These are phyloP conservation scores for Tuctoria greenei DNA, from an alignment of 176 grass and related monocot genomes.

Conservation along the genomic window DNA sequence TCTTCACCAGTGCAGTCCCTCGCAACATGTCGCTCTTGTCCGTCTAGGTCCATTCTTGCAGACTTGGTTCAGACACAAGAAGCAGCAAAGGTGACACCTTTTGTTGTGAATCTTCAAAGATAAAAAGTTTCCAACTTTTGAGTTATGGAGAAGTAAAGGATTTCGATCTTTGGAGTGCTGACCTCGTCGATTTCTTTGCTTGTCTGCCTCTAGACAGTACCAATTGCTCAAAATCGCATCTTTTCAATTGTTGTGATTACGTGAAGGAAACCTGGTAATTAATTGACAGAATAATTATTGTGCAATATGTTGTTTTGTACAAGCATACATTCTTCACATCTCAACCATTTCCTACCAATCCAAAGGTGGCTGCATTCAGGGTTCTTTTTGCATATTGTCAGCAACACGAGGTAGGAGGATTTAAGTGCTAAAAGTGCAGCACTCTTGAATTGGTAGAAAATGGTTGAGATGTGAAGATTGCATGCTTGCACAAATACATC, in stretches of 20 bases:
- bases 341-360: no score
- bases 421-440: no score
- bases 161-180: slow-evolving; percentile 29
- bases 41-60: slow-evolving; percentile 20
- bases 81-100: slow-evolving; percentile 18
- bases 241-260: slow-evolving; percentile 7
- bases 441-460: no score
- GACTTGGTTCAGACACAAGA: slow-evolving; percentile 12
- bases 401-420: no score
- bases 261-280: slow-evolving; percentile 19
- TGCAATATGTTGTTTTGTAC: no score
- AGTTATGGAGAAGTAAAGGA: background rate
- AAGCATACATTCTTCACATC: no score
- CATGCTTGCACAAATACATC: no score
- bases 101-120: background rate
- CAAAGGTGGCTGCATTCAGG: no score
- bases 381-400: no score
- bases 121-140: background rate
- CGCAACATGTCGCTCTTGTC: background rate
- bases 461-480: no score
- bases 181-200: background rate
- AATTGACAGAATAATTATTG: no score
- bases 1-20: slow-evolving; percentile 11
- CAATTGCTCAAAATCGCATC: slow-evolving; percentile 17
- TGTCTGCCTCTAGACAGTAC: background rate